Base-by-base conservation (phyloP, 2,329 filamentous ascomycete species). In the Fusarium nematophilum region DNA sequence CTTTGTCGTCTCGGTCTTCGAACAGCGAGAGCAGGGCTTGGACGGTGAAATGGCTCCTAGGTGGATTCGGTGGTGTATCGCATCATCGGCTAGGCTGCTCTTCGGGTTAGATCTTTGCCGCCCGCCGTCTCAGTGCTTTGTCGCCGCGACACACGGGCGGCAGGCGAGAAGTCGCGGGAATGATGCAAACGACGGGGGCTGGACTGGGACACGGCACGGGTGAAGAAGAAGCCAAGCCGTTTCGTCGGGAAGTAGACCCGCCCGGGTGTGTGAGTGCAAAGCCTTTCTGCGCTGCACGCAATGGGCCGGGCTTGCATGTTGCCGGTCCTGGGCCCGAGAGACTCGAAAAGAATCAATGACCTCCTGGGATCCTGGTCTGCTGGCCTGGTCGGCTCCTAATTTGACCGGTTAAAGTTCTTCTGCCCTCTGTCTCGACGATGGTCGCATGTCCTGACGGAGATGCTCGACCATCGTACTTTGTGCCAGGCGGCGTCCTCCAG, bases 341-440 rank as follows among this genome's bases (percentile, higher is more conserved):
- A 11, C 29, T 30, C 34, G 38, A 48, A 51, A 18, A 55, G 53
- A 47, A 53, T 46, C 36, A 36, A 36, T 31, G 37, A 43, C 25
- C 25, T 36, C n/a, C n/a, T n/a, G n/a, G 45, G 30, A 53, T 43
- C 59, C 51, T 53, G 51, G 45, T 33, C 10, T 56, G 30, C 10
- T 33, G 33, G 21, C 13, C 36, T 49, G 50, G 29, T 21, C 18
- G 44, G 26, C 27, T 48, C 53, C 58, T 45, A n/a, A 58, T 63
- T 67, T 63, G 60, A 23, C 50, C 65, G 65, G 65, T 39, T 66
- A 68, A 62, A 60, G 6, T 21, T 27, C 26, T 36, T 37, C 37
- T 38, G 54, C 33, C 30, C 47, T 30, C 50, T 53, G 46, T 38
- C 45, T 51, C 45, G 46, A 31, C 47, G 40, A 2, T 17, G 14